These are phyloP conservation scores for Pelargonium australe DNA, from an alignment of 441 rosid species.

Conservation along the genomic window DNA sequence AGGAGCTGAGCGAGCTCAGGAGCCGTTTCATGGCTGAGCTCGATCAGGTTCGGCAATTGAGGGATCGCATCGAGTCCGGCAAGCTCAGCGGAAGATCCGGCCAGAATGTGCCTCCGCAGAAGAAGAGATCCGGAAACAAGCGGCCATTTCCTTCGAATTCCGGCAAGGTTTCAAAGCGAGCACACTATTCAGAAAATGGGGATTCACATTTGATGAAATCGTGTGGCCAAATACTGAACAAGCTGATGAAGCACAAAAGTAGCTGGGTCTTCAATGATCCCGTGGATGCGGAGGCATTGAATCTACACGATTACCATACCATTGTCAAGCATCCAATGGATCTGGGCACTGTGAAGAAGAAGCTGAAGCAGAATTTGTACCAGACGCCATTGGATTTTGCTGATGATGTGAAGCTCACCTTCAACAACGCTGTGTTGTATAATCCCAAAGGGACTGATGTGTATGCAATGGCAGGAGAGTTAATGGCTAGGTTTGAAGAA, in stretches of 20 bases:
- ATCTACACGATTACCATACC: constrained; percentile 78
- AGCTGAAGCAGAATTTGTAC: constrained; percentile 67
- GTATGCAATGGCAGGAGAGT: constrained; percentile 72
- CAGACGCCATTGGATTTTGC: constrained; percentile 91
- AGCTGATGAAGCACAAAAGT: constrained; percentile 86
- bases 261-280: constrained; percentile 96
- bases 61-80: constrained; percentile 44
- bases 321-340: constrained; percentile 94
- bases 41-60: constrained; percentile 56
- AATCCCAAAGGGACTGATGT: constrained; percentile 97
- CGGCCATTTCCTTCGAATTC: constrained; percentile 18
- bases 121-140: constrained; percentile 46
- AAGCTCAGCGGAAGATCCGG: constrained; percentile 36
- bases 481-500: constrained; percentile 49
- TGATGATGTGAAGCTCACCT: constrained; percentile 96
- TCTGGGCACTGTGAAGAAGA: constrained; percentile 74
- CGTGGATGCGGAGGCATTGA: constrained; percentile 70
- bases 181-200: too few species aligned
- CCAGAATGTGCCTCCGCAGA: constrained; percentile 21
- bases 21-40: constrained; percentile 50
- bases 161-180: too few species aligned
- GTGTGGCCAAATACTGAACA: constrained; percentile 60
- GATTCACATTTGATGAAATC: constrained; percentile 32
- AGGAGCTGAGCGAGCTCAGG: constrained; percentile 54
- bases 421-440: constrained; percentile 86